phyloP scores from a whole-genome alignment of 306 rosid genomes.

The Quercus robur region DNA sequence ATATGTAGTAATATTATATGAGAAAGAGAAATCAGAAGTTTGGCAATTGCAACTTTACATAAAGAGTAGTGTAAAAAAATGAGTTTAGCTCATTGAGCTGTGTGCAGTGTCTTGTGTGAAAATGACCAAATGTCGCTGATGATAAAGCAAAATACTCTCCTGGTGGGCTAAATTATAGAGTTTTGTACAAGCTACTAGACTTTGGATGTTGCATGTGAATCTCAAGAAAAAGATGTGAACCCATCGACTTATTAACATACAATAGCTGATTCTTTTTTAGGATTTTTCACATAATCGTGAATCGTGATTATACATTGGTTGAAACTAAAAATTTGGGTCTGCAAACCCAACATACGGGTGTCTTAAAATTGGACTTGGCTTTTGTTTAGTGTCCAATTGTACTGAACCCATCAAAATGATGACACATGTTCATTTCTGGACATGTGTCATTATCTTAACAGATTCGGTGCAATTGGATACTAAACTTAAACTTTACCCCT shows the following conservation, averaged over 20 bases:
- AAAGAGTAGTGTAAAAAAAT: not conserved
- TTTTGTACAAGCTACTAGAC: not conserved
- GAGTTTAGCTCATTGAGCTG: constrained; percentile 31
- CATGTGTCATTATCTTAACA: too few species aligned
- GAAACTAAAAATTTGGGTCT: not conserved
- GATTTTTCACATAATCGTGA: too few species aligned
- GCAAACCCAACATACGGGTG: too few species aligned
- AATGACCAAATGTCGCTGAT: constrained; percentile 4
- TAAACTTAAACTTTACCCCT: too few species aligned
- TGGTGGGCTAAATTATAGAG: not conserved
- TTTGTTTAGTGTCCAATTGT: too few species aligned
- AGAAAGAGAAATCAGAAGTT: not conserved
- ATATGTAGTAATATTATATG: not conserved
- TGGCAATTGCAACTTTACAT: constrained; percentile 18
- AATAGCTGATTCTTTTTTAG: not conserved
- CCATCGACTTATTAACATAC: not conserved
- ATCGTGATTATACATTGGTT: not conserved
- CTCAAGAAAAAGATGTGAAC: not conserved
- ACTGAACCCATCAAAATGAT: too few species aligned
- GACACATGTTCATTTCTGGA: too few species aligned
- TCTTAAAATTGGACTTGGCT: too few species aligned
- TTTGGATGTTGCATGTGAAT: not conserved
- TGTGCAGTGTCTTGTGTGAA: constrained; percentile 32
- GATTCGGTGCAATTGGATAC: too few species aligned
- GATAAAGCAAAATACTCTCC: not conserved